A percentile compares a stretch with the other conserved stretches of the same genome.
Conservation (phyloP, 2,329 filamentous ascomycete genomes). For the Microsporum canis region DNA sequence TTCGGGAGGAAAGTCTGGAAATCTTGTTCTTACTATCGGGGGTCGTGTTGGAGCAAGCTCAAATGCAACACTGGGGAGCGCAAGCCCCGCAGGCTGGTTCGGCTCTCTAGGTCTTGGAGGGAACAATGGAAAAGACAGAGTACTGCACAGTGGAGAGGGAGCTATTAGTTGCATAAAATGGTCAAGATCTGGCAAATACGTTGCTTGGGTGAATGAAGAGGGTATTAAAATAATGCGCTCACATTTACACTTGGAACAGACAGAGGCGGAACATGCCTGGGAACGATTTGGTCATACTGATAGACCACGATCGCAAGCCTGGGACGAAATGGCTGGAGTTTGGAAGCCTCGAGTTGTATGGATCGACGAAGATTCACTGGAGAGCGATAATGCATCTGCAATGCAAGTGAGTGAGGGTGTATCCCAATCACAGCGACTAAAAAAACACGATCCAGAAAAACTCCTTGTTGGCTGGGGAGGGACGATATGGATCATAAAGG, state of each 20-base stretch:
- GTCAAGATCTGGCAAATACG: conserved; percentile 84
- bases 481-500: conserved; percentile 89
- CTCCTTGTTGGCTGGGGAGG: conserved; percentile 91
- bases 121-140: conserved; percentile 69
- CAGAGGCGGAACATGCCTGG: conserved; percentile 76
- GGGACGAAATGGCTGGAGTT: conserved; percentile 92
- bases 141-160: conserved; percentile 86
- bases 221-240: conserved; percentile 97
- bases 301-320: conserved; percentile 70
- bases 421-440: conserved; percentile 9
- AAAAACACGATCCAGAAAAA: conserved; percentile 46
- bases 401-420: conserved; percentile 15
- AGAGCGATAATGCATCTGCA: conserved; percentile 51
- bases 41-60: conserved; percentile 65
- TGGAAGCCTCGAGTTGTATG: conserved; percentile 91
- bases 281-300: conserved; percentile 88
- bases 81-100: conserved; percentile 76
- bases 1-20: conserved; percentile 79
- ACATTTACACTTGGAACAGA: conserved; percentile 64
- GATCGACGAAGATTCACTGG: conserved; percentile 76
- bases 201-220: conserved; percentile 91
- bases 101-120: conserved; percentile 64
- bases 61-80: conserved; percentile 67
- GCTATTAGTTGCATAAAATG: conserved; percentile 86
- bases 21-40: conserved; percentile 73